Evolutionary conservation across 345 rosid species (phyloP), one percentile per base, ranked within the genome.

Genomic region (Gossypium herbaceum): DNA sequence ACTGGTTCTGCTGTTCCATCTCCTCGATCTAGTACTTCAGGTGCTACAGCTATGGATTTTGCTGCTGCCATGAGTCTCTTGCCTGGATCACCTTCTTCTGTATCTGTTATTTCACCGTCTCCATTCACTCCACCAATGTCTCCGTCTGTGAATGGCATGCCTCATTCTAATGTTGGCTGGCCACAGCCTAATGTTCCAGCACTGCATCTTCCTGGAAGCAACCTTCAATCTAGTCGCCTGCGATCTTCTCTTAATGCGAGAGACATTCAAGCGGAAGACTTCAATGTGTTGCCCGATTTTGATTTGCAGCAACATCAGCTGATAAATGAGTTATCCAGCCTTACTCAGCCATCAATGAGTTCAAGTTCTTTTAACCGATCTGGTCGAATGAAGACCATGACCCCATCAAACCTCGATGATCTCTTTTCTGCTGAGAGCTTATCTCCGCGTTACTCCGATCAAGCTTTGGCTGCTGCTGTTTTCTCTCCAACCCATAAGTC

Each of bases 1-100:
- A 92, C 98, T 0, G 98, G 98, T 27, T 92, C 96, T 0, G 98
- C 95, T 6, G 97, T 91, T 73, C 98, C 87, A 12, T 92, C 98
- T 3, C 98, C 98, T 66, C 89, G 95, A 2, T 88, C 98, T 0
- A 79, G 87, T 50, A 81, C 89, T 52, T 88, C 94, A 41, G 82
- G 82, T 73, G 88, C 92, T 19, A 51, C 79, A 17, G 89, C 85
- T 24, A 92, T 94, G 92, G 98, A 94, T 73, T 88, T 73, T 75
- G 97, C 98, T 48, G 89, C 93, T 0, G 97, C 94, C 15, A 34
- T 94, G 84, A 88, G 86, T 79, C 90, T 91, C 8, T 71, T 92
- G 19, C 97, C 97, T 0, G 92, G 94, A 11, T 92, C 98, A 44
- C 97, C 98, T 12, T 92, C 97, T 17, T 88, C 89, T 0, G 91